Conservation (phyloP, 2,329 filamentous ascomycete species). For the Emmonsiellopsis sp. region DNA sequence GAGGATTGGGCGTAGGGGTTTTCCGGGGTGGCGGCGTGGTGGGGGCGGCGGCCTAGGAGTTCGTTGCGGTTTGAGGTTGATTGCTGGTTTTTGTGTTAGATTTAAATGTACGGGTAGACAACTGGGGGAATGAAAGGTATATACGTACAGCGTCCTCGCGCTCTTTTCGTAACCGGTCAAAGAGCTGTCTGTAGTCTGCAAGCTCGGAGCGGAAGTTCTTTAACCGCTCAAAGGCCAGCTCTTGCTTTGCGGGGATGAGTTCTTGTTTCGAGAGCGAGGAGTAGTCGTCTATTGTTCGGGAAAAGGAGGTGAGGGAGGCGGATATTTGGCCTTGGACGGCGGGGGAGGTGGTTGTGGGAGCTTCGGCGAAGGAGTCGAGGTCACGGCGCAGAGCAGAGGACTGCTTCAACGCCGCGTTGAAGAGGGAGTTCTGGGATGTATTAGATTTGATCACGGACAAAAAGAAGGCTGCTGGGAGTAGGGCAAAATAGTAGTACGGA, state of each 20-base stretch:
- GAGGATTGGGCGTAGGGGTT: slow-evolving; percentile 74
- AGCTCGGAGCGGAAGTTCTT: slow-evolving; percentile 80
- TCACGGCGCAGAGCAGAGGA: slow-evolving; percentile 70
- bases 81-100: slow-evolving; percentile 30
- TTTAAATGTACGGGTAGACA: not conserved
- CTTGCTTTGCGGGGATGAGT: slow-evolving; percentile 80
- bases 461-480: not conserved
- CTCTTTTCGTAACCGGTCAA: slow-evolving; percentile 67
- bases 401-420: slow-evolving; percentile 79
- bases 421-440: slow-evolving; percentile 60
- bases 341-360: slow-evolving; percentile 48
- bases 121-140: not conserved
- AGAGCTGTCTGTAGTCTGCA: slow-evolving; percentile 65
- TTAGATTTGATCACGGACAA: not conserved
- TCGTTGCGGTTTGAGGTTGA: slow-evolving; percentile 65
- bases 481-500: too few relatives aligned
- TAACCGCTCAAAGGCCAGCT: slow-evolving; percentile 78
- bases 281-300: slow-evolving; percentile 90
- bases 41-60: slow-evolving; percentile 75
- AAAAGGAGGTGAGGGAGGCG: slow-evolving; percentile 71
- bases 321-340: slow-evolving; percentile 65
- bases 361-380: slow-evolving; percentile 59
- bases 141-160: slow-evolving; percentile 59
- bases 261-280: slow-evolving; percentile 76
- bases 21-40: slow-evolving; percentile 70